These are phyloP conservation scores for Exophiala xenobiotica DNA, from an alignment of 2,329 filamentous ascomycete species.

Conservation along the genomic window DNA sequence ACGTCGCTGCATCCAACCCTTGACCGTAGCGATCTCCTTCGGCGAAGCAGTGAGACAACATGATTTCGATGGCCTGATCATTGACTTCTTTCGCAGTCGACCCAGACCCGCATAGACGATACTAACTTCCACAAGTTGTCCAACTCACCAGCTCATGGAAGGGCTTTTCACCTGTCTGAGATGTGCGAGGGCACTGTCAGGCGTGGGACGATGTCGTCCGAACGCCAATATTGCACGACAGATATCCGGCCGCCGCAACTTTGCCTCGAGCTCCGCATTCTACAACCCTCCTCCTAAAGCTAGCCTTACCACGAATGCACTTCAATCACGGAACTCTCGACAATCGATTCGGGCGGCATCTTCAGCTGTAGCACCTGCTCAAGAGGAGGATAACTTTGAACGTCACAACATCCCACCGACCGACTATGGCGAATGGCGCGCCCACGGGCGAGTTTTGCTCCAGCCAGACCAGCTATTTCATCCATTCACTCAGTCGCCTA, in stretches of 20 bases:
- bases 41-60: background rate
- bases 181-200: constrained; percentile 25
- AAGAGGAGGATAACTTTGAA: constrained; percentile 28
- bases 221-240: constrained; percentile 8
- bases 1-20: background rate
- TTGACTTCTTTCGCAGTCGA: background rate
- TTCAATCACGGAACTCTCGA: constrained; percentile 10
- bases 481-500: constrained; percentile 82
- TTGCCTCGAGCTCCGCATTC: constrained; percentile 19
- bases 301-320: constrained; percentile 8
- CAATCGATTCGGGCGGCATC: constrained; percentile 17
- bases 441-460: constrained; percentile 48
- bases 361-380: constrained; percentile 21
- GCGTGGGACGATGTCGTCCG: constrained; percentile 7
- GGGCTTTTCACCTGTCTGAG: constrained; percentile 25
- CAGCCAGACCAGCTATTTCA: constrained; percentile 86
- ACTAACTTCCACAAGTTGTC: background rate
- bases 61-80: constrained; percentile 2
- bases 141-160: constrained; percentile 14
- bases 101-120: background rate
- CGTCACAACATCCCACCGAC: constrained; percentile 25
- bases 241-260: constrained; percentile 16
- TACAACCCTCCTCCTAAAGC: constrained; percentile 10
- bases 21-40: background rate
- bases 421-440: constrained; percentile 30